A percentile compares a stretch with the other conserved stretches of the same genome.
Evolutionary conservation across 2,329 filamentous ascomycete genomes (phyloP).

Genomic region (Parastagonospora avenae): DNA sequence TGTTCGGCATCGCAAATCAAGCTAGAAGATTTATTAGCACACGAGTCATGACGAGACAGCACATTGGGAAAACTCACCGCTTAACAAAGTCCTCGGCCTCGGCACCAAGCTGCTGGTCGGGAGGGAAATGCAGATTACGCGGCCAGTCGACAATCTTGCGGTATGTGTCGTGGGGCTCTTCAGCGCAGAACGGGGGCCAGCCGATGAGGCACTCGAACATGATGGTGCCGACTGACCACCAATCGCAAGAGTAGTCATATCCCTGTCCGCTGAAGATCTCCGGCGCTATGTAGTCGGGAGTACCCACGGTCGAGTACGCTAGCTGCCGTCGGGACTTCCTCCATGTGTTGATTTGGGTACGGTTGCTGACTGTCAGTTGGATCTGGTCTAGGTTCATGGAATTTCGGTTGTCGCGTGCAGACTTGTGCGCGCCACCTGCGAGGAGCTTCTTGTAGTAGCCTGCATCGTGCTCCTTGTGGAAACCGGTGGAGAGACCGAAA

Average conservation of each 20-base stretch:
- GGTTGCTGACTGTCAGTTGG: conserved; percentile 96
- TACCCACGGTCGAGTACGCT: conserved; percentile 97
- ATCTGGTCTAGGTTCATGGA: conserved; percentile 98
- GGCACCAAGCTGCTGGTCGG: conserved; percentile 84
- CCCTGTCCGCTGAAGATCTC: conserved; percentile 97
- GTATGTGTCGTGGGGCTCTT: conserved; percentile 97
- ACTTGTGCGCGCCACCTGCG: conserved; percentile 64
- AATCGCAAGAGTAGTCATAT: conserved; percentile 96
- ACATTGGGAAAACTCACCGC: conserved; percentile 64
- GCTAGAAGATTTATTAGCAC: conserved; percentile 54
- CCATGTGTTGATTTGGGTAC: conserved; percentile 98
- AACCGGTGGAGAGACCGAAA: conserved; percentile 96
- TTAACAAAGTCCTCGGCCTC: conserved; percentile 93
- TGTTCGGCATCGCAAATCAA: conserved; percentile 94
- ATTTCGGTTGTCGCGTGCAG: conserved; percentile 71
- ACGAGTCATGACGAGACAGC: conserved; percentile 14
- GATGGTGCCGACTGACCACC: conserved; percentile 98
- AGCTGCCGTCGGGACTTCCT: conserved; percentile 92
- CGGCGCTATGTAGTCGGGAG: conserved; percentile 96
- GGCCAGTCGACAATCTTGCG: conserved; percentile 99
- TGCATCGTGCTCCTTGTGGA: conserved; percentile 97
- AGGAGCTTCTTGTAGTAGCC: conserved; percentile 98
- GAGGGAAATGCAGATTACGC: conserved; percentile 92
- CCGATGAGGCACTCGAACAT: conserved; percentile 99
- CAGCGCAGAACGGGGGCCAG: conserved; percentile 98